phyloP scores from a whole-genome alignment of 78 protist genomes.

The Polysphondylium violaceum region DNA sequence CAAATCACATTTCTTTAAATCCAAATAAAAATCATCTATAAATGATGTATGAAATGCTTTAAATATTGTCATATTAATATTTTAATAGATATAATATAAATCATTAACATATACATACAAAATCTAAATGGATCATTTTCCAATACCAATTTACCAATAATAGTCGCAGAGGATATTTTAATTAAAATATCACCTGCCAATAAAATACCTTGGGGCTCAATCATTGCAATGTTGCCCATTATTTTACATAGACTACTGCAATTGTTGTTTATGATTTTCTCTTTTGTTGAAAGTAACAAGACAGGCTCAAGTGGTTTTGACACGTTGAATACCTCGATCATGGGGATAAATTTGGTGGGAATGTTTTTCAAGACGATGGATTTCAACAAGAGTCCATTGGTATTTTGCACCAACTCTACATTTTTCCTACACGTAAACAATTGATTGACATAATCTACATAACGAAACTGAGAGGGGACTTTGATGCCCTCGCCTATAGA shows the following conservation, averaged over 20 bases:
- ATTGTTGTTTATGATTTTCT: background rate
- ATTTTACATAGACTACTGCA: background rate
- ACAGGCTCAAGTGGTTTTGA: slow-evolving; percentile 34
- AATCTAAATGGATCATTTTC: slow-evolving; percentile 56
- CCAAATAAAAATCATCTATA: slow-evolving; percentile 32
- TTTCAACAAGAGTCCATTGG: background rate
- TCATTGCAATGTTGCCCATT: slow-evolving; percentile 6
- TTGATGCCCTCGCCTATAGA: slow-evolving; percentile 22
- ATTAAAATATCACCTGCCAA: slow-evolving; percentile 48
- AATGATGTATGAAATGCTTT: slow-evolving; percentile 71
- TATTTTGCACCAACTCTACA: slow-evolving; percentile 24
- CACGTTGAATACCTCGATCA: slow-evolving; percentile 27
- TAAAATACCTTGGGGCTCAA: background rate
- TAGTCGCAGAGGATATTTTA: slow-evolving; percentile 12
- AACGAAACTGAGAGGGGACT: slow-evolving; percentile 39
- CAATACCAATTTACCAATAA: background rate
- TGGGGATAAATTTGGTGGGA: slow-evolving; percentile 56
- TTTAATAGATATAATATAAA: background rate
- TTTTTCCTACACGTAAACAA: background rate
- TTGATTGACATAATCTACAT: slow-evolving; percentile 42
- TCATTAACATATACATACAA: background rate
- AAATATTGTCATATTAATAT: background rate
- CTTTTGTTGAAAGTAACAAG: slow-evolving; percentile 5
- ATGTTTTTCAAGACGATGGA: slow-evolving; percentile 10
- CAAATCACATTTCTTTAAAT: slow-evolving; percentile 9